phyloP scores from a whole-genome alignment of 163 green algal species.

The Volvox carteri region DNA sequence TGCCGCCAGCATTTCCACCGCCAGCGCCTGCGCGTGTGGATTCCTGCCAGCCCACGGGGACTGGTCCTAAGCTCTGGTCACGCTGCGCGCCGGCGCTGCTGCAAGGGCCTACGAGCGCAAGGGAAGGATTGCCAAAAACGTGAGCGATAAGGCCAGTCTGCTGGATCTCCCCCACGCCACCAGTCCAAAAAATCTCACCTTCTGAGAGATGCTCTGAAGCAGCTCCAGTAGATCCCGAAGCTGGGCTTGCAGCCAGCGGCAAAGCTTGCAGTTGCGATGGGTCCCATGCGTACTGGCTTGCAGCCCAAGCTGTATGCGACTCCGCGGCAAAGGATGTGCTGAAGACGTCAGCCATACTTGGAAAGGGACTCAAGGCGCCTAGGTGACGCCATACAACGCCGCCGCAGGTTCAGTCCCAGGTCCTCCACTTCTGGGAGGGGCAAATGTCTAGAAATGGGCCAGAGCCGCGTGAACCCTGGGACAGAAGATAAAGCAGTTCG shows the following conservation, averaged over 20 bases:
- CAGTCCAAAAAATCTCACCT: neutral
- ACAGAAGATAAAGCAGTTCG: neutral
- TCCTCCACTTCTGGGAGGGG: conserved; percentile 4
- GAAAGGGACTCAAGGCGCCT: neutral
- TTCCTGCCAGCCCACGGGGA: conserved; percentile 29
- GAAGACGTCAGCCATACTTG: conserved; percentile 43
- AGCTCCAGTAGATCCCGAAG: neutral
- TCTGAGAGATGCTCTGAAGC: conserved; percentile 11
- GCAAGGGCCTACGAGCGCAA: conserved; percentile 13
- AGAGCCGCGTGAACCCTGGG: neutral
- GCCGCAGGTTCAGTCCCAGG: conserved; percentile 5
- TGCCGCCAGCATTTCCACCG: neutral
- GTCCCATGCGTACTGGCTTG: conserved; percentile 32
- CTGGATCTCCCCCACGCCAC: no score
- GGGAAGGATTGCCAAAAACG: neutral
- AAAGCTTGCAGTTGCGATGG: conserved; percentile 40
- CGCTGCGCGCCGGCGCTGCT: conserved; percentile 16
- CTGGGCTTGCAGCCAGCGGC: neutral
- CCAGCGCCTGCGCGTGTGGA: neutral
- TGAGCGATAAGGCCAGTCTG: no score
- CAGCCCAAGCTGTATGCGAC: conserved; percentile 6
- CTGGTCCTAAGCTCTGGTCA: conserved; percentile 20
- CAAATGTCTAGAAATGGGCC: neutral
- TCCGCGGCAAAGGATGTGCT: conserved; percentile 10
- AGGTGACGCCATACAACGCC: conserved; percentile 24